Evolutionary conservation across 768 basidiomycete genomes (phyloP).

Genomic region (Trametes cingulata): DNA sequence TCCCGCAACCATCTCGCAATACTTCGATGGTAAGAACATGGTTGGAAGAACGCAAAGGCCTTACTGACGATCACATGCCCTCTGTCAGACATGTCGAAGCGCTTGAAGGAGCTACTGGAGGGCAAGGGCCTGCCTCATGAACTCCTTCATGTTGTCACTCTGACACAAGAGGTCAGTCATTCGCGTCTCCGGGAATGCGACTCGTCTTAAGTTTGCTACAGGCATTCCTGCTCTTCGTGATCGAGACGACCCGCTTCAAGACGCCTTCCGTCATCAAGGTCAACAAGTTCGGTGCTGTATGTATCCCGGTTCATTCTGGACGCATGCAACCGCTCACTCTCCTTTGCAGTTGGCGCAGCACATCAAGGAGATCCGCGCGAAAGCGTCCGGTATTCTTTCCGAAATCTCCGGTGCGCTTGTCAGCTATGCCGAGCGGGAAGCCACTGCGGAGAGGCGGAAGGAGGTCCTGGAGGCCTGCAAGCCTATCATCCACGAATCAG

Average conservation of each 20-base stretch:
- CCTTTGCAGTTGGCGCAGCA: conserved; percentile 58
- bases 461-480: conserved; percentile 53
- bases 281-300: conserved; percentile 71
- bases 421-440: conserved; percentile 52
- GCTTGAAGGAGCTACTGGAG: conserved; percentile 48
- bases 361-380: conserved; percentile 61
- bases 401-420: conserved; percentile 57
- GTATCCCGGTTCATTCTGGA: conserved; percentile 30
- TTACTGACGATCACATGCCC: no score
- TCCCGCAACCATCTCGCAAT: conserved; percentile 51
- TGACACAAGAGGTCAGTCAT: conserved; percentile 68
- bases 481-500: conserved; percentile 36
- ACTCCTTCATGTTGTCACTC: conserved; percentile 68
- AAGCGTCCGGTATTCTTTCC: conserved; percentile 52
- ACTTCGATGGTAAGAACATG: conserved; percentile 69
- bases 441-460: conserved; percentile 52
- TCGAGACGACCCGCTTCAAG: conserved; percentile 78
- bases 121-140: conserved; percentile 47
- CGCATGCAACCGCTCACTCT: background rate
- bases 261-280: conserved; percentile 64
- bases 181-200: background rate
- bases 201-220: conserved; percentile 28
- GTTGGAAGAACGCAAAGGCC: no score
- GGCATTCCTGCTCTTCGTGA: conserved; percentile 71
- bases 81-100: conserved; percentile 51